Evolutionary conservation across 768 basidiomycete species (phyloP).

Genomic region (Leccinum fibrillosum): DNA sequence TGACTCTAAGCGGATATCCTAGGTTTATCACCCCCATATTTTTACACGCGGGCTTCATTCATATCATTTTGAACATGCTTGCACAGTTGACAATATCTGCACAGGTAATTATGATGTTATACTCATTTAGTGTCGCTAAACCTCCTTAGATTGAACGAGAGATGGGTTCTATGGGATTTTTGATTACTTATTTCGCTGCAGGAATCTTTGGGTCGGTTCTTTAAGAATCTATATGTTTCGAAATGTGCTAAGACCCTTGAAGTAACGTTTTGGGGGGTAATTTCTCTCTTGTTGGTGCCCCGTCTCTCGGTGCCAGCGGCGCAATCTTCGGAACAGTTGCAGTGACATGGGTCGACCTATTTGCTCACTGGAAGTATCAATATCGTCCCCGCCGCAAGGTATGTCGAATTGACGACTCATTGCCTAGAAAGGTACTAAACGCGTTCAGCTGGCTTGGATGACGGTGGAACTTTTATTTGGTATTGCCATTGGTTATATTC

Average conservation of each 20-base stretch:
- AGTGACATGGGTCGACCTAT: conserved; percentile 84
- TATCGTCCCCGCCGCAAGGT: conserved; percentile 80
- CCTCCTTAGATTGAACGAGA: conserved; percentile 74
- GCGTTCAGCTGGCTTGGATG: conserved; percentile 71
- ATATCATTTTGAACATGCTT: conserved; percentile 85
- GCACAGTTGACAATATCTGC: conserved; percentile 80
- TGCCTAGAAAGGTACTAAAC: background rate
- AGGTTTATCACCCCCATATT: conserved; percentile 90
- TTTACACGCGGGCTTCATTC: conserved; percentile 94
- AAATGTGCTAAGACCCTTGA: conserved; percentile 2
- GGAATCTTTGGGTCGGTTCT: conserved; percentile 82
- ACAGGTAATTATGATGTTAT: conserved; percentile 44
- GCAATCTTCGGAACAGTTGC: conserved; percentile 88
- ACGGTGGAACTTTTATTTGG: conserved; percentile 84
- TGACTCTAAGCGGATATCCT: conserved; percentile 28
- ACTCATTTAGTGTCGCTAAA: background rate
- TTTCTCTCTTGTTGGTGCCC: conserved; percentile 84
- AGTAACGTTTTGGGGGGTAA: conserved; percentile 91
- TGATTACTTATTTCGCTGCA: conserved; percentile 83
- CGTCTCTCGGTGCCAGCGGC: conserved; percentile 89
- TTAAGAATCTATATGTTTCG: background rate
- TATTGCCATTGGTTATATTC: conserved; percentile 79
- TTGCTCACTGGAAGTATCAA: conserved; percentile 90
- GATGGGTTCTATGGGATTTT: conserved; percentile 85
- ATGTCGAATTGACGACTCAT: conserved; percentile 8